phyloP scores from a whole-genome alignment of 768 basidiomycete genomes.

The Pleurotus ostreatus region DNA sequence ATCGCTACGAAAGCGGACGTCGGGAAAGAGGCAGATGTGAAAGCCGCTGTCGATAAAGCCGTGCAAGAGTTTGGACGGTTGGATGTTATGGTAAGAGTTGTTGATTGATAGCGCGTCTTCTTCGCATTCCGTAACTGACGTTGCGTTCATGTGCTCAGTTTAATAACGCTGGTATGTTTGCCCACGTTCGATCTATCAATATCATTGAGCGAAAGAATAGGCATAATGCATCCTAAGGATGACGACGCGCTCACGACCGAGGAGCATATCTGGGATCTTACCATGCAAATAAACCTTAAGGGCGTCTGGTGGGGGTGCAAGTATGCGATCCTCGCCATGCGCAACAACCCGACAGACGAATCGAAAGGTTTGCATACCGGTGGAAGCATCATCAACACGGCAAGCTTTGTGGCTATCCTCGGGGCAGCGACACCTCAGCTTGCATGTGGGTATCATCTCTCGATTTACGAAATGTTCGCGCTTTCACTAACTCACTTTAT shows the following conservation, averaged over 20 bases:
- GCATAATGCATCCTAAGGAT: slow-evolving; percentile 98
- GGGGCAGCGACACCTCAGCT: slow-evolving; percentile 98
- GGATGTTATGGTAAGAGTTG: slow-evolving; percentile 78
- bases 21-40: slow-evolving; percentile 81
- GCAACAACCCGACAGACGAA: slow-evolving; percentile 81
- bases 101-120: neutral
- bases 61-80: slow-evolving; percentile 87
- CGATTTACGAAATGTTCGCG: neutral
- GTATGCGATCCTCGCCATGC: slow-evolving; percentile 96
- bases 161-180: slow-evolving; percentile 76
- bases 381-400: slow-evolving; percentile 96
- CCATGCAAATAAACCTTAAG: slow-evolving; percentile 93
- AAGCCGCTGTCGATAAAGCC: slow-evolving; percentile 74
- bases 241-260: slow-evolving; percentile 96
- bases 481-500: slow-evolving; percentile 12
- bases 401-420: slow-evolving; percentile 92
- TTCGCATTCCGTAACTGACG: neutral
- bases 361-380: slow-evolving; percentile 75
- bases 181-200: neutral
- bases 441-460: slow-evolving; percentile 64
- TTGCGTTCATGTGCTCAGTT: slow-evolving; percentile 48
- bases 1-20: slow-evolving; percentile 81
- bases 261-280: slow-evolving; percentile 93
- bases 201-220: slow-evolving; percentile 29
- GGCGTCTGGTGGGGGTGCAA: slow-evolving; percentile 99